Percentiles rank a stretch among this genome's conserved stretches.
These are phyloP conservation scores for Cercospora sp. DNA, from an alignment of 2,329 filamentous ascomycete genomes.

Conservation along the genomic window DNA sequence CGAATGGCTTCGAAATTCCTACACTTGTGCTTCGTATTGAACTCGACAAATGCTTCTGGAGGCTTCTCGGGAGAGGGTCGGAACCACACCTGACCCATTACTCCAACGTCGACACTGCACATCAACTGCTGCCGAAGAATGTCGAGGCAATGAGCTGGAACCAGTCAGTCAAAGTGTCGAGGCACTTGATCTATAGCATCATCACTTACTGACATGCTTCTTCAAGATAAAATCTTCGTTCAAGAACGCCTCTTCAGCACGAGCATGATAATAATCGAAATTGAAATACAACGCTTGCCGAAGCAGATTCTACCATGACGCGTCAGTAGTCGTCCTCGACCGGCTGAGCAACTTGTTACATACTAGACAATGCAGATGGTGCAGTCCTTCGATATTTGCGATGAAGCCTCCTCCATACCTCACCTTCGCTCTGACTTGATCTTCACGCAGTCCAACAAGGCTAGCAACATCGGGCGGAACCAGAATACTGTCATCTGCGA, in stretches of 20 bases:
- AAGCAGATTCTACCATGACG: conserved; percentile 55
- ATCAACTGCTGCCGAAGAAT: conserved; percentile 63
- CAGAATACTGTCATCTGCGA: conserved; percentile 49
- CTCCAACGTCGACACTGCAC: conserved; percentile 62
- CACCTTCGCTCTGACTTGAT: conserved; percentile 57
- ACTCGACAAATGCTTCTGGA: conserved; percentile 59
- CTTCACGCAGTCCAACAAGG: conserved; percentile 51
- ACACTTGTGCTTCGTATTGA: conserved; percentile 62
- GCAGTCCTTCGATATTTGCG: conserved; percentile 59
- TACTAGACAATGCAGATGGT: conserved; percentile 56
- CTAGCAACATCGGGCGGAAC: conserved; percentile 54
- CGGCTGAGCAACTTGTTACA: neutral
- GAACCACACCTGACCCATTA: conserved; percentile 64
- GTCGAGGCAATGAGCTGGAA: conserved; percentile 60
- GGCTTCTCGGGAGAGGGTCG: conserved; percentile 34
- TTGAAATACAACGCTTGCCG: conserved; percentile 62
- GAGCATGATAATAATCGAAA: conserved; percentile 57
- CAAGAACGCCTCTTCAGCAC: conserved; percentile 55
- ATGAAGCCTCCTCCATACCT: conserved; percentile 61
- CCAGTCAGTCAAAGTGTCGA: neutral
- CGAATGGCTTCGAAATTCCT: conserved; percentile 58
- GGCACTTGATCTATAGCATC: neutral
- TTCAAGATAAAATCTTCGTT: conserved; percentile 59
- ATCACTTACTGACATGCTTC: conserved; percentile 59
- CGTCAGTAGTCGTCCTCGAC: conserved; percentile 28